phyloP scores from a whole-genome alignment of 2,329 filamentous ascomycete species.

The Orbilia javanica region DNA sequence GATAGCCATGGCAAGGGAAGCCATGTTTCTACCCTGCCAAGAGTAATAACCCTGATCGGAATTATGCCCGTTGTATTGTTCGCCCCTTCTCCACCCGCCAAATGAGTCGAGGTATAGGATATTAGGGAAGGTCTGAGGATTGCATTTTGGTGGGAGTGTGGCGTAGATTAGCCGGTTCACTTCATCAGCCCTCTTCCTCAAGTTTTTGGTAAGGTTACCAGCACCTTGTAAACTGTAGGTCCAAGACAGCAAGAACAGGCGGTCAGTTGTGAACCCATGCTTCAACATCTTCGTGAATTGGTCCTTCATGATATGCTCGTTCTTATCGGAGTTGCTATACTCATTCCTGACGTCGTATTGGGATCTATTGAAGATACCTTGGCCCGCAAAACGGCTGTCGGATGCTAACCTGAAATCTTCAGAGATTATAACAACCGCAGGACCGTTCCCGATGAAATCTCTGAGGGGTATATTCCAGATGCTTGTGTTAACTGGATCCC shows the following conservation, averaged over 20 bases:
- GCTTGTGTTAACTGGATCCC: constrained; percentile 60
- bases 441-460: constrained; percentile 17
- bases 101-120: constrained; percentile 28
- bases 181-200: constrained; percentile 18
- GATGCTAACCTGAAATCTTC: constrained; percentile 2
- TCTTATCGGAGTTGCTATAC: constrained; percentile 11
- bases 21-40: constrained; percentile 34
- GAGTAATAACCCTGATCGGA: not conserved
- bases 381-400: constrained; percentile 10
- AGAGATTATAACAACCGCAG: constrained; percentile 15
- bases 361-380: constrained; percentile 25
- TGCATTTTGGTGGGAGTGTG: not conserved
- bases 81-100: constrained; percentile 1
- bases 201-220: not conserved
- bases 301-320: not conserved
- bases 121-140: constrained; percentile 15
- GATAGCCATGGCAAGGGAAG: constrained; percentile 39
- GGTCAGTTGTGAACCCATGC: constrained; percentile 8
- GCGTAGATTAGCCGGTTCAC: constrained; percentile 11
- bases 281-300: constrained; percentile 24
- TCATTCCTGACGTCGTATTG: constrained; percentile 17
- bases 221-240: constrained; percentile 4
- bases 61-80: constrained; percentile 1
- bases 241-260: constrained; percentile 21
- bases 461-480: constrained; percentile 62